Base-by-base conservation (phyloP, 1,284 basidiomycete genomes). In the Coriolopsis trogii region DNA sequence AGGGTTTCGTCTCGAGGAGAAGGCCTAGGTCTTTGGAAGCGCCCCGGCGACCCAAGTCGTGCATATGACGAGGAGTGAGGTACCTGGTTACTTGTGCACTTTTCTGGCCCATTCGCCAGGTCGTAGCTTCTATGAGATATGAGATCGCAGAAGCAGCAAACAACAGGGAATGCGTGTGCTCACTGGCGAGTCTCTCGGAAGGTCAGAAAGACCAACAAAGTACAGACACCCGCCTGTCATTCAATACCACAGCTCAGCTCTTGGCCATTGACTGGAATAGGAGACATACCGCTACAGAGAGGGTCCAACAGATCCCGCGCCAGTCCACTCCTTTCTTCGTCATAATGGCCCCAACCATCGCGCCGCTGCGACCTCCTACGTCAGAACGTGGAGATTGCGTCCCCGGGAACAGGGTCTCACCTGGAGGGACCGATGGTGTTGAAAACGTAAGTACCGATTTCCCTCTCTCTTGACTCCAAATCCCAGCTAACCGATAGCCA, bases 291-390 rank as follows among this genome's bases (percentile, higher is more conserved):
- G 43, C 15, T 4, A 43, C 25, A 20, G 48, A 24, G 8, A 42
- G 41, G 15, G 39, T 15, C 48, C 48, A 49, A 20, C 41, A 18
- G 9, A 37, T 31, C 10, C 33, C 41, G 24, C 48, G 48, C 48
- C 48, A 49, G 25, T 25, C 48, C 15, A 49, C 9, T 4, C 31
- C 40, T 4, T 41, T 25, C 26, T 30, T 20, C 3, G 34, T n/a
- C 20, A 49, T n/a, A 10, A 34, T 13, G 13, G 21, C 16, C 13
- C 48, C 28, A 4, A 49, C 12, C 15, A 36, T n/a, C 2, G 34
- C 12, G 3, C 48, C 41, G n/a, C 48, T 49, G 41, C 13, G 15
- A n/a, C n/a, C n/a, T n/a, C n/a, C n/a, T n/a, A n/a, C n/a, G n/a
- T n/a, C n/a, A n/a, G n/a, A n/a, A n/a, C n/a, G n/a, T n/a, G n/a